Evolutionary conservation across 495 filamentous ascomycete genomes (phyloP).

Genomic region (Hyaloscypha variabilis): DNA sequence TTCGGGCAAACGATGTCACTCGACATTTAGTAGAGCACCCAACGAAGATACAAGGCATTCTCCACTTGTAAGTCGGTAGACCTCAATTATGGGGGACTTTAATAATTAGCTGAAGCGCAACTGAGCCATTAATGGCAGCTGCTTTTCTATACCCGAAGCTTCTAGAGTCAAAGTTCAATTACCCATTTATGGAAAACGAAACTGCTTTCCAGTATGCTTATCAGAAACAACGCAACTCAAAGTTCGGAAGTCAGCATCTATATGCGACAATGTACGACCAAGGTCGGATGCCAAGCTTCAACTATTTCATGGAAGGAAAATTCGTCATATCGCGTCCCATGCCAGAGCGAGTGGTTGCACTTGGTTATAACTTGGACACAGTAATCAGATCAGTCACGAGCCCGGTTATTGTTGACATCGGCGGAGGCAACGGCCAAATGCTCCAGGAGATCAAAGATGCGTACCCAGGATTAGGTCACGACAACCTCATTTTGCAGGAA

Average conservation of each 20-base stretch:
- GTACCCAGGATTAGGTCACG: neutral
- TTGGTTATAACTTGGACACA: slow-evolving; percentile 1
- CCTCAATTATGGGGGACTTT: too few species aligned
- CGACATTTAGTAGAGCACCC: neutral
- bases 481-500: slow-evolving; percentile 5
- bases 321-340: neutral
- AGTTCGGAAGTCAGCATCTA: neutral
- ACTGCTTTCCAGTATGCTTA: neutral
- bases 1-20: neutral
- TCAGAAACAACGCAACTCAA: neutral
- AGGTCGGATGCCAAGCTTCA: neutral
- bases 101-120: too few species aligned
- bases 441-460: slow-evolving; percentile 3
- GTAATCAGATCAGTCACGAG: neutral
- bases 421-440: neutral
- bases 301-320: neutral
- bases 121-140: too few species aligned
- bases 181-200: neutral
- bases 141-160: neutral
- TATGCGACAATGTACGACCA: neutral
- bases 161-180: neutral
- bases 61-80: neutral
- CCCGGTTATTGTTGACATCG: neutral
- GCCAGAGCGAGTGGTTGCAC: neutral
- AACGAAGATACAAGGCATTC: neutral